Evolutionary conservation across 2,329 filamentous ascomycete genomes (phyloP), one percentile per base, ranked within the genome.

Genomic region (Allantophomopsis lycopodina): DNA sequence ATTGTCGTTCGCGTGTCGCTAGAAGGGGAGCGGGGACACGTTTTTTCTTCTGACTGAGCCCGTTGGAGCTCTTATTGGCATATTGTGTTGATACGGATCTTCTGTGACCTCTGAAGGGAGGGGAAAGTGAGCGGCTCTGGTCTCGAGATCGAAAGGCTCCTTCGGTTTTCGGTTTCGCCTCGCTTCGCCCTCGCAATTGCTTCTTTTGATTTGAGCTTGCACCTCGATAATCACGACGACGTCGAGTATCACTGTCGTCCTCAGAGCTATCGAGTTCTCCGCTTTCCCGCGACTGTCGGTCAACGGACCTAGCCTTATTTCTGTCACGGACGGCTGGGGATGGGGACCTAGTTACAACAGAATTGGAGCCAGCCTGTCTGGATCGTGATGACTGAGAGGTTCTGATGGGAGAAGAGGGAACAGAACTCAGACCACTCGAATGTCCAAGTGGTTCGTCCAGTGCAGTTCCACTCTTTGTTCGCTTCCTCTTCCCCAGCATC

Each of bases 1-100:
- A 66, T 39, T 73, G 68, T 13, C 42, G 40, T 8, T 61, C 59
- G 20, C 54, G 55, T 12, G 45, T 49, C 7, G 55, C 48, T 21
- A 51, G 54, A 38, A 82, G 63, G 10, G 77, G 75, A 6, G 72
- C 69, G 7, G 77, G 74, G 17, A 73, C 55, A 35, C 69, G 73
- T 56, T 69, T 73, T 56, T 78, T 79, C 59, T 79, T 80, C 42
- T 66, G 60, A 38, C 63, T 60, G 28, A 75, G 54, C 4, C 74
- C 73, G 54, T 73, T 73, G 21, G 66, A 63, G 8, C 66, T 48
- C 61, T 43, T 73, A 60, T 69, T 63, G 1, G 71, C 65, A 15
- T 79, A 63, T 50, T 82, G 77, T 0, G 72, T 78, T 2, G 79
- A 83, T 20, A 66, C 61, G 47, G 77, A 80, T 43, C 79, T 69